Evolutionary conservation across 257 asterid species (phyloP).

Genomic region (Henckelia pumila): DNA sequence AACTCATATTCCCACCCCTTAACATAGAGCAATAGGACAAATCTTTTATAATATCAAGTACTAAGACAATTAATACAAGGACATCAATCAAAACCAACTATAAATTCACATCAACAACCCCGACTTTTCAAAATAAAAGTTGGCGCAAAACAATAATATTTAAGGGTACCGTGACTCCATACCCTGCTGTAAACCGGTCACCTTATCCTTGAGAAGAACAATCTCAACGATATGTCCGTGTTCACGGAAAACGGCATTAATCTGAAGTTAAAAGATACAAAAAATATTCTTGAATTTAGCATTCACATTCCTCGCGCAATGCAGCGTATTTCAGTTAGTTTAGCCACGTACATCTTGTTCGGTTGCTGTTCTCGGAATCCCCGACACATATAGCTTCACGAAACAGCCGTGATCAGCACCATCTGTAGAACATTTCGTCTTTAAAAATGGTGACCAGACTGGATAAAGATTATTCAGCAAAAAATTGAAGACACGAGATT

Average conservation of each 20-base stretch:
- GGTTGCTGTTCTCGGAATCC: slow-evolving; percentile 56
- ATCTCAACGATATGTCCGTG: slow-evolving; percentile 68
- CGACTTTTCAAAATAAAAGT: slow-evolving; percentile 9
- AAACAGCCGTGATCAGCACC: slow-evolving; percentile 36
- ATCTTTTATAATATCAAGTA: slow-evolving; percentile 3
- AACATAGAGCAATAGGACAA: not conserved
- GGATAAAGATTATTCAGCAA: not conserved
- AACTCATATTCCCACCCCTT: slow-evolving; percentile 4
- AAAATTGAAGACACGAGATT: slow-evolving; percentile 1
- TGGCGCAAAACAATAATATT: not conserved
- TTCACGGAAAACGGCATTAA: slow-evolving; percentile 59
- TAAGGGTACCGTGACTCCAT: slow-evolving; percentile 10
- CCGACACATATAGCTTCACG: slow-evolving; percentile 74
- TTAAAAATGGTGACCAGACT: not conserved
- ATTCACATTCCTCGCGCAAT: slow-evolving; percentile 12
- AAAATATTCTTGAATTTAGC: slow-evolving; percentile 1
- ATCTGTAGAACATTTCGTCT: slow-evolving; percentile 31
- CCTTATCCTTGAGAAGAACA: slow-evolving; percentile 72
- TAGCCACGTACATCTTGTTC: slow-evolving; percentile 62
- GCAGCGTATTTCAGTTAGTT: not conserved
- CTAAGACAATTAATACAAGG: not conserved
- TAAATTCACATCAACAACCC: no score
- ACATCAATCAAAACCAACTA: not conserved
- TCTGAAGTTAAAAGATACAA: slow-evolving; percentile 26
- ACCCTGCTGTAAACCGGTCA: slow-evolving; percentile 77